Evolutionary conservation across 73 alveolate species (phyloP).

Genomic region (Symbiodinium pilosum): DNA sequence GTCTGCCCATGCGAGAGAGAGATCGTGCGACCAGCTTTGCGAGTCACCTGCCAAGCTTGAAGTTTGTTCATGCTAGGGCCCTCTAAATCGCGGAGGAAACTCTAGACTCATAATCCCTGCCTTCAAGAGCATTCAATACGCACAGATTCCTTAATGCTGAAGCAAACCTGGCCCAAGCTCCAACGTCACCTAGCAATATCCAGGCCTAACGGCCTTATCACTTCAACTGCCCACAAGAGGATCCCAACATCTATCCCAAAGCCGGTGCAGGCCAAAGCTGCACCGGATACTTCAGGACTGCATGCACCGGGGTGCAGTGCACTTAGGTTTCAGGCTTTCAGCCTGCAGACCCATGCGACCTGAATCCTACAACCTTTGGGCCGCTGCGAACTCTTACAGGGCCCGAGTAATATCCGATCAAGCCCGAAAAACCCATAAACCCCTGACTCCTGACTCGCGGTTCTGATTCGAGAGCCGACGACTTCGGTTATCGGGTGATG

Average conservation of each 20-base stretch:
- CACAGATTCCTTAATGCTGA: neutral
- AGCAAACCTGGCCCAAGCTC: neutral
- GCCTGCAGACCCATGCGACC: neutral
- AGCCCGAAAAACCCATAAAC: neutral
- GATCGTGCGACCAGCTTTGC: neutral
- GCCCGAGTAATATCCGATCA: neutral
- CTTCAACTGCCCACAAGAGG: too few species aligned
- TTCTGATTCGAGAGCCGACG: neutral
- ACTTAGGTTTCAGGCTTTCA: neutral
- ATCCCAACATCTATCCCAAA: neutral
- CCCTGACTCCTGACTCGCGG: neutral
- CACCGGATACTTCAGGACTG: conserved; percentile 2
- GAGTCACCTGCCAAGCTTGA: neutral
- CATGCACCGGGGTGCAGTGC: too few species aligned
- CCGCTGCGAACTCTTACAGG: neutral
- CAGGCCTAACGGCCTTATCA: too few species aligned
- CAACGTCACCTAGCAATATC: too few species aligned
- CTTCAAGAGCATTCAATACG: neutral
- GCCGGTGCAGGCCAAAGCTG: neutral
- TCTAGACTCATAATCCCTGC: neutral
- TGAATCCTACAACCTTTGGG: neutral
- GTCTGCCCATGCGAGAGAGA: neutral
- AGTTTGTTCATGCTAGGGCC: neutral
- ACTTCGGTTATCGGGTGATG: neutral
- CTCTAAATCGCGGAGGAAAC: neutral